Percentiles rank a stretch among this genome's conserved stretches.
phyloP scores from a whole-genome alignment of 495 filamentous ascomycete species.

The Aspergillus carlsbadensis region DNA sequence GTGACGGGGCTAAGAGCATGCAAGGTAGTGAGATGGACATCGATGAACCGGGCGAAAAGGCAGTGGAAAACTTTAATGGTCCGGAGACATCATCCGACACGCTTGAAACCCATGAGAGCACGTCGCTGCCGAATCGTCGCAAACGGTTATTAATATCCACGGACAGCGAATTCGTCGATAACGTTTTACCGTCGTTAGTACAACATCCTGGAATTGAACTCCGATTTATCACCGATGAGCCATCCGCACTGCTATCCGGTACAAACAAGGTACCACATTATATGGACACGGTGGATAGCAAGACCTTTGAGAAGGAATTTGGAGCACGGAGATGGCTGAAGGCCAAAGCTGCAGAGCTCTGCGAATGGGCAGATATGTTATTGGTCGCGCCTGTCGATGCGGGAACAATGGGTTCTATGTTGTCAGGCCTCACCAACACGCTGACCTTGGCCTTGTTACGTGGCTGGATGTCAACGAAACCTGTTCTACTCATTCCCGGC shows the following conservation, averaged over 20 bases:
- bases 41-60: constrained; percentile 24
- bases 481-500: constrained; percentile 75
- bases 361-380: constrained; percentile 84
- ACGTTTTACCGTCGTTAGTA: constrained; percentile 40
- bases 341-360: constrained; percentile 65
- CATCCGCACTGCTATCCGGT: constrained; percentile 42
- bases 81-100: constrained; percentile 10
- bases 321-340: constrained; percentile 47
- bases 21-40: constrained; percentile 33
- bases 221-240: constrained; percentile 48
- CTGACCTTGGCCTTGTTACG: constrained; percentile 72
- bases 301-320: constrained; percentile 47
- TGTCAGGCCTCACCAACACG: constrained; percentile 73
- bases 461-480: constrained; percentile 80
- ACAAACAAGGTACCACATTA: constrained; percentile 48
- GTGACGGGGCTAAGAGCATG: constrained; percentile 16
- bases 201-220: constrained; percentile 43
- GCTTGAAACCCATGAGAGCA: constrained; percentile 4
- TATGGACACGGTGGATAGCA: constrained; percentile 47
- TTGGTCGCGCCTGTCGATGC: constrained; percentile 82
- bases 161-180: constrained; percentile 43
- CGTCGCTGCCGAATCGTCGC: constrained; percentile 24
- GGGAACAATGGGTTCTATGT: constrained; percentile 77
- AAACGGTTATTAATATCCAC: constrained; percentile 46
- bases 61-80: constrained; percentile 19